Evolutionary conservation across 208 protist genomes (phyloP).

Genomic region (Trypanosoma theileri): DNA sequence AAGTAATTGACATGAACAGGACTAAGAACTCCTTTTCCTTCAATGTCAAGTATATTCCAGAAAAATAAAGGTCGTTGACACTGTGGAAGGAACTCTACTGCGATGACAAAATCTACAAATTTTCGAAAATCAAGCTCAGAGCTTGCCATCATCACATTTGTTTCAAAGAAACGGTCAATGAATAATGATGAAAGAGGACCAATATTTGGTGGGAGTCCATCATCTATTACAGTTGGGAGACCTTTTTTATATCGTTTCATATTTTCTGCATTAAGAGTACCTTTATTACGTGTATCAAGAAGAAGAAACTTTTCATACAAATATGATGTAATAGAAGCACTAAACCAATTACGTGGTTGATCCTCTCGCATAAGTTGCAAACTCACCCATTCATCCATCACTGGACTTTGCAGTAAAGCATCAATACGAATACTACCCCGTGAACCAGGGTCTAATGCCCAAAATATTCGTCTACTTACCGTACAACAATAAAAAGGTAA

Average conservation of each 20-base stretch:
- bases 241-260: slow-evolving; percentile 86
- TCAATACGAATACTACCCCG: slow-evolving; percentile 79
- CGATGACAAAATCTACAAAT: slow-evolving; percentile 93
- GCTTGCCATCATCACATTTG: slow-evolving; percentile 80
- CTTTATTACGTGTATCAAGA: slow-evolving; percentile 79
- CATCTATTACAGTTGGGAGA: slow-evolving; percentile 79
- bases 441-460: slow-evolving; percentile 79
- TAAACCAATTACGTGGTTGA: slow-evolving; percentile 82
- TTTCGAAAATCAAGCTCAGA: slow-evolving; percentile 92
- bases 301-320: slow-evolving; percentile 88
- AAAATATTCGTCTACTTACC: slow-evolving; percentile 88
- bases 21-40: slow-evolving; percentile 62
- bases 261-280: slow-evolving; percentile 81
- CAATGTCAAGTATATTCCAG: slow-evolving; percentile 89
- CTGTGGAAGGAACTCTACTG: slow-evolving; percentile 80
- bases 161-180: slow-evolving; percentile 91
- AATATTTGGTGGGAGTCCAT: slow-evolving; percentile 67
- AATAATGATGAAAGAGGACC: slow-evolving; percentile 84
- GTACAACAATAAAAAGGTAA: slow-evolving; percentile 91
- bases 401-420: slow-evolving; percentile 65
- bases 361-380: slow-evolving; percentile 83
- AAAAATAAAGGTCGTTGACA: slow-evolving; percentile 81
- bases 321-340: slow-evolving; percentile 65
- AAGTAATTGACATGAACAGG: slow-evolving; percentile 84
- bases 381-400: slow-evolving; percentile 90